Base-by-base conservation (phyloP, 2,329 filamentous ascomycete genomes). In the Fusarium beomiforme region DNA sequence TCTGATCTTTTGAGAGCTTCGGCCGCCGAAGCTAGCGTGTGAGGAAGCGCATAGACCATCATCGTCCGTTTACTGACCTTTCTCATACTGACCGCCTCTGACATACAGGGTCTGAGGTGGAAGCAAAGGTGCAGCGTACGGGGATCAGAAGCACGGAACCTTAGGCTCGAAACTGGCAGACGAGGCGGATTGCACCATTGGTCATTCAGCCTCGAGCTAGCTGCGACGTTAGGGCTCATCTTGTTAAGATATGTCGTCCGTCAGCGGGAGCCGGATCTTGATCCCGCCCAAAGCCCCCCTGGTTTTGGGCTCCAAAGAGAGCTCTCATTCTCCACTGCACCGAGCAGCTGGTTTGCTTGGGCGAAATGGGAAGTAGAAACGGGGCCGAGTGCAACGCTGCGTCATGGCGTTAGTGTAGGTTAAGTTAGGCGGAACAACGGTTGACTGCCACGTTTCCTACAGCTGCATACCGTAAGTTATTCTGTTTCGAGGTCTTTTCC, bases 281-380 rank as follows among this genome's bases (percentile, higher is more conserved):
- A 70, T 75, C 60, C 72, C 70, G 55, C 58, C 64, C 58, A 66
- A 59, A 29, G n/a, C 59, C 56, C 50, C 61, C 60, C 44, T 59
- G 37, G 21, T 24, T 67, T 61, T 42, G 34, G 31, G 39, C 59
- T 42, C 50, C 34, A 41, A 44, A 37, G 43, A 63, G 41, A 39
- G 42, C 33, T 62, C 55, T 49, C 31, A 31, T 59, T 34, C 72
- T 66, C 71, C 64, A 73, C 67, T 42, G 74, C 74, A 75, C 75
- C 75, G 71, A 76, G 64, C 57, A 71, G 59, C 67, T 67, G 74
- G 74, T 76, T 69, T 56, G 69, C 63, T 61, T 74, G 74, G 61
- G 74, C 74, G 63, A 67, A 72, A 76, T 67, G 53, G 68, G 64
- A 63, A 61, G 44, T 46, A 39, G 47, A 56, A 63, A 72, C 54